Conservation (phyloP, 768 basidiomycete species). For the Mycena venus region DNA sequence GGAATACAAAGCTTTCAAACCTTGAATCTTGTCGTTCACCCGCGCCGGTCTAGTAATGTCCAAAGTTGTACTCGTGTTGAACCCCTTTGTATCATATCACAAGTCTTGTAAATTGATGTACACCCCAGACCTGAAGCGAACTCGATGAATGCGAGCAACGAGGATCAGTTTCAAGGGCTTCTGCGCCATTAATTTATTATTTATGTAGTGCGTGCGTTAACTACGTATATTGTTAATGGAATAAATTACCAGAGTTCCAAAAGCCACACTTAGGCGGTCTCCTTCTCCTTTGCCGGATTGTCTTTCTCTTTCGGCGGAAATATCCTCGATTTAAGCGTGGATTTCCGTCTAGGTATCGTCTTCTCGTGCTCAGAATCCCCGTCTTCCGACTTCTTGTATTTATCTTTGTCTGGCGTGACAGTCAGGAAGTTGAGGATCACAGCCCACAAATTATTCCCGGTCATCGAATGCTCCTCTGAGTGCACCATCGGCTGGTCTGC, state of each 20-base stretch:
- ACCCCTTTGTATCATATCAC: no score
- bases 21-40: slow-evolving; percentile 51
- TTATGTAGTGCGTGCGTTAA: no score
- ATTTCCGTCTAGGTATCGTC: slow-evolving; percentile 11
- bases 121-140: no score
- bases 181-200: no score
- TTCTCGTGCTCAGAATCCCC: not conserved
- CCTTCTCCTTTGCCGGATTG: not conserved
- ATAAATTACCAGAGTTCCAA: not conserved
- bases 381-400: slow-evolving; percentile 15
- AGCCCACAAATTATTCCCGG: slow-evolving; percentile 81
- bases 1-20: slow-evolving; percentile 66
- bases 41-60: no score
- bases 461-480: slow-evolving; percentile 65
- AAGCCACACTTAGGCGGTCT: not conserved
- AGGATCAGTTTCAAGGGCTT: no score
- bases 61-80: no score
- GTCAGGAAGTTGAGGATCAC: slow-evolving; percentile 76
- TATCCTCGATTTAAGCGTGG: slow-evolving; percentile 25
- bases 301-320: slow-evolving; percentile 25
- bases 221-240: no score
- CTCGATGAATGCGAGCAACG: no score
- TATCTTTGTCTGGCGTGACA: slow-evolving; percentile 59
- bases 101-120: no score
- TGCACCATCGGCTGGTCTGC: slow-evolving; percentile 78